These are phyloP conservation scores for Apiotrichum montevideense DNA, from an alignment of 1,284 basidiomycete species.

Conservation along the genomic window DNA sequence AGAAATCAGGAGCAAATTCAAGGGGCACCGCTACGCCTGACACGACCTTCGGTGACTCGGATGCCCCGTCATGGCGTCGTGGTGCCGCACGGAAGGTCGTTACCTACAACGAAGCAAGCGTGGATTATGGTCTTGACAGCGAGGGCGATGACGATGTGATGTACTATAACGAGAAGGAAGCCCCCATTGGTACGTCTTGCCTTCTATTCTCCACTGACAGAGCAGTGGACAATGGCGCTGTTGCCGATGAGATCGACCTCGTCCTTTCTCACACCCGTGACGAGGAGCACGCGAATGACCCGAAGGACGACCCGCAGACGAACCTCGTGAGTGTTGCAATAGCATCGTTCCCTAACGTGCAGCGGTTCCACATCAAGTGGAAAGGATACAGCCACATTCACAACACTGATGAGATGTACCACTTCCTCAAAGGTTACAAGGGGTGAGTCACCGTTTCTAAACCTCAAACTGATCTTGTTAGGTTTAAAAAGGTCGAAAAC, in stretches of 20 bases:
- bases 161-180: constrained; percentile 60
- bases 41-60: constrained; percentile 43
- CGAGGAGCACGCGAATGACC: constrained; percentile 67
- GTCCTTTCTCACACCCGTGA: constrained; percentile 76
- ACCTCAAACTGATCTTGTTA: constrained; percentile 54
- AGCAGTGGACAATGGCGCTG: constrained; percentile 15
- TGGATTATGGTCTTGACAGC: constrained; percentile 57
- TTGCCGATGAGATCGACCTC: constrained; percentile 73
- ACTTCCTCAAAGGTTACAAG: constrained; percentile 67
- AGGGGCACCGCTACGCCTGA: constrained; percentile 29
- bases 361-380: constrained; percentile 97
- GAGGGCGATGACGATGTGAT: constrained; percentile 61
- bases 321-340: constrained; percentile 62
- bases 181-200: not conserved
- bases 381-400: constrained; percentile 88
- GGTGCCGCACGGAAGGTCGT: constrained; percentile 73
- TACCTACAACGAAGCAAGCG: constrained; percentile 59
- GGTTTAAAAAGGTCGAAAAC: constrained; percentile 96
- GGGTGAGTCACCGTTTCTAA: constrained; percentile 49
- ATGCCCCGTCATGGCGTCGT: constrained; percentile 64
- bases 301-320: constrained; percentile 70
- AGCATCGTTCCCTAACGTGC: constrained; percentile 1
- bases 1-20: constrained; percentile 39
- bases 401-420: constrained; percentile 95
- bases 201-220: not conserved